Evolutionary conservation across 805 yeast genomes (phyloP).

Genomic region (Naumovozyma castellii): DNA sequence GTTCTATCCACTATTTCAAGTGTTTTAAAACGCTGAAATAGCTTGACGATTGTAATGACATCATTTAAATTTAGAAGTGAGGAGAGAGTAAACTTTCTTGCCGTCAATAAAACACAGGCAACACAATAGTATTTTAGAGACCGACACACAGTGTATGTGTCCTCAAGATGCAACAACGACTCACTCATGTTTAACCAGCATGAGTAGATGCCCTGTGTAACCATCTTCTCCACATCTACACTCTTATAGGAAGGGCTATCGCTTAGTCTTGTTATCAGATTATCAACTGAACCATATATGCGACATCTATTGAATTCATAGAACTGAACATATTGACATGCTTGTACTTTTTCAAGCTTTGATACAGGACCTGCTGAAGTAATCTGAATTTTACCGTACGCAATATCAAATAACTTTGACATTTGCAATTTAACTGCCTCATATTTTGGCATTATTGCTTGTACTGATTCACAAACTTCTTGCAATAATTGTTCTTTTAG

Average conservation of each 20-base stretch:
- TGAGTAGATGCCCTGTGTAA: background rate
- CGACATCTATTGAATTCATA: slow-evolving; percentile 11
- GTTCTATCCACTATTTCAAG: slow-evolving; percentile 4
- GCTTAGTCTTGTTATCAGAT: slow-evolving; percentile 17
- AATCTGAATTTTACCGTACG: background rate
- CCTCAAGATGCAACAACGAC: slow-evolving; percentile 7
- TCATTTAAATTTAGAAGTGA: slow-evolving; percentile 2
- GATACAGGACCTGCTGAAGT: background rate
- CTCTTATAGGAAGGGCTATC: background rate
- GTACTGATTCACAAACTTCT: slow-evolving; percentile 14
- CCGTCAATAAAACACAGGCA: slow-evolving; percentile 6
- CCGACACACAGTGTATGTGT: slow-evolving; percentile 10
- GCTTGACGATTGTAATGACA: slow-evolving; percentile 5
- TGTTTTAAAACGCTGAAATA: slow-evolving; percentile 6
- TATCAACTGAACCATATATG: slow-evolving; percentile 12
- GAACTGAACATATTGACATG: background rate
- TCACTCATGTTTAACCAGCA: slow-evolving; percentile 11
- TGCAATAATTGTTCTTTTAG: slow-evolving; percentile 10
- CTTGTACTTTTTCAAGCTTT: background rate
- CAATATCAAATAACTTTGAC: slow-evolving; percentile 13
- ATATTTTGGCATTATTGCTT: slow-evolving; percentile 8
- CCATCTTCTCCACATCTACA: background rate
- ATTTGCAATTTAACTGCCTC: slow-evolving; percentile 18
- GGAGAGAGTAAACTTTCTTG: slow-evolving; percentile 4
- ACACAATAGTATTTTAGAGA: slow-evolving; percentile 6